Base-by-base conservation (phyloP, 495 filamentous ascomycete species). In the Aspergillus saccharolyticus region DNA sequence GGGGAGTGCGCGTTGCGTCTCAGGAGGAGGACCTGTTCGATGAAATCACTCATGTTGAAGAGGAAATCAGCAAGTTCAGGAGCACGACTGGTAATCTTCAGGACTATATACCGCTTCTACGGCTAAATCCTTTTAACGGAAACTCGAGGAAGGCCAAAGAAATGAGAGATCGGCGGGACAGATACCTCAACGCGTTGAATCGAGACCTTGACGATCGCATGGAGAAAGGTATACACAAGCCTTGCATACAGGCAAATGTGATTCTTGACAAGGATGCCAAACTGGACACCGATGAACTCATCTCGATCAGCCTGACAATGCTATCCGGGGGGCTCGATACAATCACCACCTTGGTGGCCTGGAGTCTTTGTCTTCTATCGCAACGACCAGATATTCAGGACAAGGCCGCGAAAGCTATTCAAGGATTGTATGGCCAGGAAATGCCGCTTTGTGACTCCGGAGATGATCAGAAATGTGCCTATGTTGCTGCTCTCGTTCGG, bases 211-310 rank as follows among this genome's bases (percentile, higher is more conserved):
- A 83, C 42, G 74, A 81, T 45, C 71, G 80, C 4, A 82, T 88
- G 68, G 73, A 78, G 44, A 82, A 81, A 52, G 83, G 83, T 0
- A 81, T 71, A 1, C 79, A 86, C 55, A 76, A 77, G 61, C 82
- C 84, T 16, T 86, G 85, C 58, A 85, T 88, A 22, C 81, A 85
- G 61, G 83, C 81, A 1, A 86, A 85, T 65, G 78, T 85, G 15
- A 83, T 86, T 49, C 68, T 80, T 42, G 84, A 85, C 62, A 78
- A 82, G 58, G 83, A 86, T 25, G 80, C 80, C 3, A 77, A 80
- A 56, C 69, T 86, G 21, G 80, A 80, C 59, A 70, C 72, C 1
- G 78, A 81, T 42, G 85, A 88, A 56, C 64, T 87, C n/a, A 82
- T 75, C 4, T 76, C 78, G 9, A 85, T 88, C 51, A 83, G 81